Percentiles rank a stretch among this genome's conserved stretches.
Evolutionary conservation across 345 rosid genomes (phyloP).

Genomic region (Murraya koenigii): DNA sequence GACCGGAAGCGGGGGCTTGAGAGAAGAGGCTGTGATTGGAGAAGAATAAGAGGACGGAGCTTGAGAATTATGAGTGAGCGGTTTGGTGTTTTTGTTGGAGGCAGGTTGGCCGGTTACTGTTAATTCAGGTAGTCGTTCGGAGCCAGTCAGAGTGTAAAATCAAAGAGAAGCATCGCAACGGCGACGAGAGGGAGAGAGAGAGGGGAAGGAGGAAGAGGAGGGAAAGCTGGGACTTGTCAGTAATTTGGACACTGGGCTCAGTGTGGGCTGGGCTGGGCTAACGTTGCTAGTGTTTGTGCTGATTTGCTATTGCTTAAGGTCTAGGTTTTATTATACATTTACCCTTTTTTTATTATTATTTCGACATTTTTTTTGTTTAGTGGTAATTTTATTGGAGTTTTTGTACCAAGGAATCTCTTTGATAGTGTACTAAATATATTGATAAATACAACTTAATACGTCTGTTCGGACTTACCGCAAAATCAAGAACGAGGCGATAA

Average conservation of each 20-base stretch:
- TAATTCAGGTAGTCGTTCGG: neutral
- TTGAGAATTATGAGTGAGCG: neutral
- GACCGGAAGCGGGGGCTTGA: conserved; percentile 14
- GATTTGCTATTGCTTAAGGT: no score
- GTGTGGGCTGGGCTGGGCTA: neutral
- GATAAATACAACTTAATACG: no score
- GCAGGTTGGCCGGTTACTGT: neutral
- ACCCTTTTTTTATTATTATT: no score
- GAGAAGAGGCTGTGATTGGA: conserved; percentile 26
- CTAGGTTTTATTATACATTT: no score
- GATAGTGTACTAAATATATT: no score
- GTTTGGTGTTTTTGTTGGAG: neutral
- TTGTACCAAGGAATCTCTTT: no score
- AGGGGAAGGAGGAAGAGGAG: no score
- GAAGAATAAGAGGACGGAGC: neutral
- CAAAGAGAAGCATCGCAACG: neutral
- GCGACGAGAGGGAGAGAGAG: neutral
- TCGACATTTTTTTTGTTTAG: no score
- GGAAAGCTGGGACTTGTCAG: neutral
- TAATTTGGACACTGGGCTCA: neutral
- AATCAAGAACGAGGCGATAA: no score
- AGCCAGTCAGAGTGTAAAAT: neutral
- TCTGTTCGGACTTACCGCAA: no score
- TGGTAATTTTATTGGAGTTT: no score
- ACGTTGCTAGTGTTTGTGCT: no score